Conservation (phyloP, 1,284 basidiomycete genomes). For the Leccinum fuscescens region DNA sequence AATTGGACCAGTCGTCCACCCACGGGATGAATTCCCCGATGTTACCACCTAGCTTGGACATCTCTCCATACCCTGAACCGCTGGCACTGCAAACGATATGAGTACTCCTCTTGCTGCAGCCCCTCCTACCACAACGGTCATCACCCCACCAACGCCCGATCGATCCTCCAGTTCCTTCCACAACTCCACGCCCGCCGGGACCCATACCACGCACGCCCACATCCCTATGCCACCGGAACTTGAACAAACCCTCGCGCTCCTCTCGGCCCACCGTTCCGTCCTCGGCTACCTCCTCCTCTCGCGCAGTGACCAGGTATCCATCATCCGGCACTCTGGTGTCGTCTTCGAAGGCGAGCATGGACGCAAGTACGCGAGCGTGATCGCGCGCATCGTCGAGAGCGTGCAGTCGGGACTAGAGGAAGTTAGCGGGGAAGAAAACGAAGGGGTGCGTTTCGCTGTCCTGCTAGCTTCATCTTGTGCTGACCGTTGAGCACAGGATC, state of each 20-base stretch:
- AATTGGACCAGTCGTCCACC: constrained; percentile 10
- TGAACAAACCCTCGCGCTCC: constrained; percentile 72
- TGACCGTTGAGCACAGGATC: constrained; percentile 55
- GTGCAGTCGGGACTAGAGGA: constrained; percentile 75
- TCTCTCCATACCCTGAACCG: neutral
- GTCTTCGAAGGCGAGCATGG: constrained; percentile 89
- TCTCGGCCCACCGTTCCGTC: constrained; percentile 82
- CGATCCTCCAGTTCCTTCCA: neutral
- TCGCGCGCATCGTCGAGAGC: constrained; percentile 77
- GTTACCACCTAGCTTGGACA: neutral
- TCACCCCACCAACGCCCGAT: neutral
- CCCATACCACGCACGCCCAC: constrained; percentile 15
- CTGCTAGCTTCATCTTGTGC: neutral
- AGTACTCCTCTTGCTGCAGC: neutral
- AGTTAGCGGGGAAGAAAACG: constrained; percentile 55
- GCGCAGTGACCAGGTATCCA: constrained; percentile 59
- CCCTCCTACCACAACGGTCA: neutral
- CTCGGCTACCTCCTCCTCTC: constrained; percentile 86
- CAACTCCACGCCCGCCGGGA: constrained; percentile 7
- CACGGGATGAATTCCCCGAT: constrained; percentile 17
- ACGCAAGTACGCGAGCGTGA: constrained; percentile 71
- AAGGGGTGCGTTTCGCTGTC: constrained; percentile 43
- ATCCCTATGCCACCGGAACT: constrained; percentile 60
- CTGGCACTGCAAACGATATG: neutral
- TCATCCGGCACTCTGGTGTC: constrained; percentile 81